Evolutionary conservation across 2,329 filamentous ascomycete genomes (phyloP), one percentile per base, ranked within the genome.

Genomic region (Pseudopithomyces chartarum): DNA sequence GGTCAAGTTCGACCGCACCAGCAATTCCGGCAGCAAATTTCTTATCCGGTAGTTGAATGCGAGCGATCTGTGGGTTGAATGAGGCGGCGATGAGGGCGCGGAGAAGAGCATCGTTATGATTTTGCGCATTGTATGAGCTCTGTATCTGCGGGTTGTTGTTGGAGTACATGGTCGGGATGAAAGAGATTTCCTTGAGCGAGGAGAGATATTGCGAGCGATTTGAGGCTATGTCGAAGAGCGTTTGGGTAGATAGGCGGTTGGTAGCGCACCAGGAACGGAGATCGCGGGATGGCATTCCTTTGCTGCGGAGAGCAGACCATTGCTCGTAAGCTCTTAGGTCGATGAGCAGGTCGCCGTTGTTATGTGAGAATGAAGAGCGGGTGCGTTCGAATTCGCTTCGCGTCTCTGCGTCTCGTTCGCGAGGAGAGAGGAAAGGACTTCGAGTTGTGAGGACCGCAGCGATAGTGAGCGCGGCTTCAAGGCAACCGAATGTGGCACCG

Each of bases 1-100:
- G 94, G 71, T 99, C 95, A 6, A 97, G 82, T 73, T 95, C 94
- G 1, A 98, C 91, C 0, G 95, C 91, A 7, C 95, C 95, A 1
- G 91, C 91, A 61, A 96, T 86, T 2, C 91, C 92, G 34, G 88
- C 87, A 12, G 91, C 90, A 75, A 96, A 99, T 76, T 97, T 98
- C 80, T 96, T 96, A 78, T 97, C 92, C 0, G 95, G 95, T 65
- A 97, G 91, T 62, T 92, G 89, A 71, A 99, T 97, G 52, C 93
- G 87, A 13, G 92, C 92, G 62, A 97, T 87, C 76, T 98, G 94
- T 0, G 95, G 95, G 39, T 80, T 80, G 74, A 84, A 82, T 2
- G 81, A 76, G 13, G 78, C 81, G 1, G 82, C 82, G 8, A 81
- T 75, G 15, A 83, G 70, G 4, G 80, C 79, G 26, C 81, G 80